A percentile compares a stretch with the other conserved stretches of the same genome.
Evolutionary conservation across 805 yeast species (phyloP).

Genomic region (Candida taoyuanica): DNA sequence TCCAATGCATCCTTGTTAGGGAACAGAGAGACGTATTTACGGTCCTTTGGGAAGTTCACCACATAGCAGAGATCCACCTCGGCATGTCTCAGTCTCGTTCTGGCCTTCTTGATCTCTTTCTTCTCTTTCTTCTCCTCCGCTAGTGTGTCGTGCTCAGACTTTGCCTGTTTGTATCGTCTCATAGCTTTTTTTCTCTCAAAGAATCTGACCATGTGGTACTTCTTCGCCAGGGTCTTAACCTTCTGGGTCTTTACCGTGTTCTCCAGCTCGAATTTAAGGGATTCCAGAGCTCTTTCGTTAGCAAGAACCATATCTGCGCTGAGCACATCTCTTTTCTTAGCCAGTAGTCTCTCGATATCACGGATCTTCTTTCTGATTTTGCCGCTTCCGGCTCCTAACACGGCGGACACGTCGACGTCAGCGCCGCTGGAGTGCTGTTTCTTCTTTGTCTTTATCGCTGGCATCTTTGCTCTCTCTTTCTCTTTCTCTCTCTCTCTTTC

Average conservation of each 20-base stretch:
- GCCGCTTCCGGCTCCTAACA: constrained; percentile 37
- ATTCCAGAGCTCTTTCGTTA: constrained; percentile 72
- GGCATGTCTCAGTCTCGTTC: constrained; percentile 48
- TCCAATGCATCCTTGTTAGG: constrained; percentile 41
- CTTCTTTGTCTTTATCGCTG: constrained; percentile 15
- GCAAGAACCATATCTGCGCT: constrained; percentile 63
- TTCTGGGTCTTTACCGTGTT: constrained; percentile 40
- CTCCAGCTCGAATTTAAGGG: constrained; percentile 54
- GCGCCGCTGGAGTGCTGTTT: constrained; percentile 7
- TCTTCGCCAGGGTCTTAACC: constrained; percentile 52
- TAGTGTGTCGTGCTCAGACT: constrained; percentile 29
- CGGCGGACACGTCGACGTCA: constrained; percentile 26
- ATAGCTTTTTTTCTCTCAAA: constrained; percentile 85
- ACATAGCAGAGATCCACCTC: constrained; percentile 73
- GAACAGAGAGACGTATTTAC: constrained; percentile 75
- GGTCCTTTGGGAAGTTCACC: constrained; percentile 69
- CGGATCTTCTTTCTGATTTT: constrained; percentile 81
- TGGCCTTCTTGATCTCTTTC: constrained; percentile 39
- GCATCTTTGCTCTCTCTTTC: constrained; percentile 7
- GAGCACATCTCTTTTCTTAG: constrained; percentile 46
- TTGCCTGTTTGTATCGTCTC: constrained; percentile 53
- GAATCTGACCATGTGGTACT: constrained; percentile 90
- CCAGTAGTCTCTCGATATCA: constrained; percentile 71
- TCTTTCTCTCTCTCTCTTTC: background rate
- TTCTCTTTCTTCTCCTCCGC: constrained; percentile 33